Evolutionary conservation across 2,329 filamentous ascomycete species (phyloP), one percentile per base, ranked within the genome.

Genomic region (Penicillium fuscoglaucum): DNA sequence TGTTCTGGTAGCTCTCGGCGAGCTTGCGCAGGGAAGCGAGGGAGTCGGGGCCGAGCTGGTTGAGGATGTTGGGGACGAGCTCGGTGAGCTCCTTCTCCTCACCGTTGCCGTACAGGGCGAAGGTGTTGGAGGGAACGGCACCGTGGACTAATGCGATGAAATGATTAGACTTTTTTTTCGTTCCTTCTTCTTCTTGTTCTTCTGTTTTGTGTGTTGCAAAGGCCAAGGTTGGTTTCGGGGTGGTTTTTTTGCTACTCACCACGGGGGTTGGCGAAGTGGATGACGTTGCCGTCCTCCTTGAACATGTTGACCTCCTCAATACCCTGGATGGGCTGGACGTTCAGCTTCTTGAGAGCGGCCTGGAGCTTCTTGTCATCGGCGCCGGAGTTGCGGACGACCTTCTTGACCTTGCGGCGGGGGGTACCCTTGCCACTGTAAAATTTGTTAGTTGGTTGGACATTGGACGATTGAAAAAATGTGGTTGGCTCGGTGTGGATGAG

Each of bases 281-380:
- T 98, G 80, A 99, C 95, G 80, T 99, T 99, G 80, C 95, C 95
- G 78, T 99, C 95, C 78, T 90, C 90, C 90, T 99, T 99, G 89
- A 99, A 99, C 95, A 99, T 99, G 89, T 99, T 99, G 79, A 99
- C 95, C 85, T 99, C 95, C 88, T 99, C 95, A 74, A 99, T 99
- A 68, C 90, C 91, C 84, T 96, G 93, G 82, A 99, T 98, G 74
- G 95, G 95, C 87, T 99, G 95, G 60, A 96, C 93, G 82, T 98
- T 98, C 80, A 99, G 88, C 90, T 99, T 99, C 90, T 99, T 99
- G 69, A 99, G 86, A 64, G 91, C 84, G 63, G 89, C 87, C 84
- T 99, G 95, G 67, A 99, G 91, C 88, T 99, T 99, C 91, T 97
- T 98, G 89, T 99, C 95, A 79, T 99, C 95, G 80, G 90, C 91